Evolutionary conservation across 345 rosid genomes (phyloP).

Genomic region (Viola odorata): DNA sequence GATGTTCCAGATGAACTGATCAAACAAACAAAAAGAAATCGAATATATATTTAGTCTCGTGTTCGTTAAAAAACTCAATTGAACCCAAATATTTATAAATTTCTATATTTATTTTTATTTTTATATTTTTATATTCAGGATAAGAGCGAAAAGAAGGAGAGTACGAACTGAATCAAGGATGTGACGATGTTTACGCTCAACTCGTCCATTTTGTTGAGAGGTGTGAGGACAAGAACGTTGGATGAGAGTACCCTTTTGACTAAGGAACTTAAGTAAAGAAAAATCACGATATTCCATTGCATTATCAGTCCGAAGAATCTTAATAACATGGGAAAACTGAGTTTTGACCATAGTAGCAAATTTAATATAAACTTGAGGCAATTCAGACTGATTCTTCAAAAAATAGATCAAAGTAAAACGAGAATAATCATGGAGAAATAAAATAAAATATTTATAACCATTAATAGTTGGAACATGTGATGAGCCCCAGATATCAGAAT

Average conservation of each 20-base stretch:
- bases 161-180: not conserved
- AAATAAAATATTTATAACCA: not conserved
- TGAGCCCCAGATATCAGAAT: not conserved
- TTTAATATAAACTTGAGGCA: not conserved
- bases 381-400: not conserved
- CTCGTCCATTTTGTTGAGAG: not conserved
- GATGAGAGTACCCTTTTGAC: not conserved
- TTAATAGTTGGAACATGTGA: not conserved
- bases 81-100: too few relatives aligned
- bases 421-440: constrained; percentile 2
- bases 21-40: too few relatives aligned
- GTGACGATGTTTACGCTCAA: not conserved
- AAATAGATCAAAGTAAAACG: not conserved
- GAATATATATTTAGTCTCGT: too few relatives aligned
- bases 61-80: too few relatives aligned
- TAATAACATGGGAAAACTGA: not conserved
- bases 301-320: not conserved
- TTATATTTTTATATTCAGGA: too few relatives aligned
- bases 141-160: not conserved
- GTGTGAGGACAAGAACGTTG: constrained; percentile 1
- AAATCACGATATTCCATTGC: not conserved
- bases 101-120: too few relatives aligned
- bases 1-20: too few relatives aligned
- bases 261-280: not conserved
- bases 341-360: constrained; percentile 1